Evolutionary conservation across 179 eudicot genomes (phyloP), one percentile per base, ranked within the genome.

Genomic region (Patellifolia procumbens): DNA sequence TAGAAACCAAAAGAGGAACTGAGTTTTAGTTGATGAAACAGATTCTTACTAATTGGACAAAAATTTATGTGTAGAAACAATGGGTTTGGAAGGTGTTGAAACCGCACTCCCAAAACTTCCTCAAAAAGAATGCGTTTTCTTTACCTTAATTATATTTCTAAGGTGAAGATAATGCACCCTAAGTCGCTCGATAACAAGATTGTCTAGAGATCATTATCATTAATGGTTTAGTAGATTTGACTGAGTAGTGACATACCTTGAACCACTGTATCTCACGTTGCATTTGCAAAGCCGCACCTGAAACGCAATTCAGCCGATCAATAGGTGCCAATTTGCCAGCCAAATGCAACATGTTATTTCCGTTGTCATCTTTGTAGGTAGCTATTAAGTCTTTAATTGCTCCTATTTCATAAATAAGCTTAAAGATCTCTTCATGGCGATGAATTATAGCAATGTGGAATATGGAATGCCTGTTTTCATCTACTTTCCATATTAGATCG

Each of bases 351-450:
- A 79, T 74, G 35, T 79, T 79, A 32, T 79, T 79, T 17, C 63
- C 5, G 74, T 67, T 9, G 19, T 43, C 16, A 66, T 78, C 73
- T 35, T 53, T 77, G 16, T 81, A 65, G 22, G 72, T 61, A 13
- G 85, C 79, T 16, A 84, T 76, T 12, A 84, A 62, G 37, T 76
- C 81, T 62, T 76, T 81, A 7, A 68, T 81, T 5, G 81, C 79
- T 46, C 85, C 83, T 5, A 81, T 5, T 20, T 68, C 75, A 71
- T 81, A 70, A 20, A 84, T 73, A 1, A 84, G 75, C 17, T 83
- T 81, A 70, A 81, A 84, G 31, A 84, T 84, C 58, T 76, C 65
- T 46, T 84, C 81, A 31, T 84, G 85, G 11, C 83, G 84, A 48
- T 78, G 24, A 9, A 63, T 74, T 0, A 81, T 52, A 1, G 87